Evolutionary conservation across 1,284 basidiomycete genomes (phyloP), one percentile per base, ranked within the genome.

Genomic region (Fomitopsis pinicola): DNA sequence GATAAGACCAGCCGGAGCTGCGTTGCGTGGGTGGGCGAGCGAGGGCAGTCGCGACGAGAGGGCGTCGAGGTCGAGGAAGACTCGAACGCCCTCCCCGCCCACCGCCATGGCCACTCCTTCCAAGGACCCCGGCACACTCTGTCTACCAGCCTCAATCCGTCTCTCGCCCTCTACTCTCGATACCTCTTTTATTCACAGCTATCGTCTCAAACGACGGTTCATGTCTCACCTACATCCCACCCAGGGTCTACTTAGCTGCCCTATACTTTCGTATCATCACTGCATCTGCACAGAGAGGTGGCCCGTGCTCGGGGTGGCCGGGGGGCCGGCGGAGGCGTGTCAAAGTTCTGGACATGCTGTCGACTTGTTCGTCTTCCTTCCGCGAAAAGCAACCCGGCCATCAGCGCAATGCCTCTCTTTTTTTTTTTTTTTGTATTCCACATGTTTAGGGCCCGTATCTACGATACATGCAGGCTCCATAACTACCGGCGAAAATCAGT

Each of bases 221-320:
- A 15, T 17, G 5, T 33, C 15, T 22, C 12, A 4, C 30, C 48
- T n/a, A 3, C 17, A 12, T 12, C 28, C 33, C 28, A 1, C 26
- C 22, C 28, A n/a, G 6, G 15, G 48, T 2, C 28, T 33, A n/a
- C 30, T 33, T 12, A 12, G 19, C 48, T 26, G 17, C 28, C 26
- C 28, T 8, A 33, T 6, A n/a, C 28, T 22, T 15, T 22, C 12
- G 14, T n/a, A 19, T 15, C 35, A 38, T 7, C 35, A 38, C n/a
- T 33, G 35, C 52, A 54, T 26, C 5, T 17, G 35, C 28, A 17
- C 10, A 2, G 15, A 19, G n/a, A 17, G 48, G 9, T 59, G 57
- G 57, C 45, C 57, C 57, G 57, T 59, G 57, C 57, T 38, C 48
- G 48, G 22, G 48, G 57, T 59, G 38, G 17, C 48, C 57, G 57